These are phyloP conservation scores for carrot (Daucus carota) DNA, from an alignment of 129 eudicot genomes.

Conservation along the genomic window DH1_v3.0 NC_030384.2:15633001-15633500, in stretches of 20 bases:
- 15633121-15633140: neutral
- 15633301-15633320: no score
- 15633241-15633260: no score
- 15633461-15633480: constrained; percentile 86
- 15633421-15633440: constrained; percentile 72
- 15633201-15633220: no score
- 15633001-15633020: constrained; percentile 99
- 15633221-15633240: no score
- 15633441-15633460: constrained; percentile 72
- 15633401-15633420: constrained; percentile 59
- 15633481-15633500: constrained; percentile 82
- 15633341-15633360: neutral
- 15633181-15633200: no score
- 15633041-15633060: constrained; percentile 96
- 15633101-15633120: neutral
- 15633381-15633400: constrained; percentile 79
- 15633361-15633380: constrained; percentile 75
- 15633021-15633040: constrained; percentile 97
- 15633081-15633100: neutral
- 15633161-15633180: no score
- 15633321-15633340: no score
- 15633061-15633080: constrained; percentile 92
- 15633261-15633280: no score
- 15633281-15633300: no score
- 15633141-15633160: no score